Conservation (phyloP, 768 basidiomycete genomes). For the Pleurotus ostreatus region DNA sequence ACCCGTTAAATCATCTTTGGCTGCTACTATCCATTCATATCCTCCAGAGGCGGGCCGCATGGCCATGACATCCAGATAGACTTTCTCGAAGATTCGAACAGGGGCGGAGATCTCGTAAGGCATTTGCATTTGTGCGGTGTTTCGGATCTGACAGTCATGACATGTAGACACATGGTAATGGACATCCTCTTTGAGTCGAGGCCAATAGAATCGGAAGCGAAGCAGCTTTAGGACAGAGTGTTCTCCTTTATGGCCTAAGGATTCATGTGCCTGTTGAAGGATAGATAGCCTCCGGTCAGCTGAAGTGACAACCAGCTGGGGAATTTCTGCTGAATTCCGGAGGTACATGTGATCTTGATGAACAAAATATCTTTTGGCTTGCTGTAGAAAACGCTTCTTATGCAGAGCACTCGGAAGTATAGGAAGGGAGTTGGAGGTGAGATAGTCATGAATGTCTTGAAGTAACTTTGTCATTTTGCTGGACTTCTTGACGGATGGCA, state of each 20-base stretch:
- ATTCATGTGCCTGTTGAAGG: constrained; percentile 8
- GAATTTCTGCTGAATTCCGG: constrained; percentile 4
- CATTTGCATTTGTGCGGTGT: constrained; percentile 11
- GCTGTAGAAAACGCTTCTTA: neutral
- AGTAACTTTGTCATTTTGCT: neutral
- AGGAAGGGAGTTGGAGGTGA: neutral
- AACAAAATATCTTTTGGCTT: constrained; percentile 13
- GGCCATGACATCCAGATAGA: constrained; percentile 24
- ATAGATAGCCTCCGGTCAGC: constrained; percentile 2
- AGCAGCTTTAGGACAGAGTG: constrained; percentile 9
- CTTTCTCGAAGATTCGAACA: constrained; percentile 15
- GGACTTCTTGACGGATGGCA: neutral
- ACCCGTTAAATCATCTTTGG: constrained; percentile 25
- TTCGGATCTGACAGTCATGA: constrained; percentile 20
- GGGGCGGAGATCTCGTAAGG: constrained; percentile 12
- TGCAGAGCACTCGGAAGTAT: neutral
- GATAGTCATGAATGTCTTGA: neutral
- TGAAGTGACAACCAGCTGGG: constrained; percentile 14
- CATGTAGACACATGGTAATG: constrained; percentile 21
- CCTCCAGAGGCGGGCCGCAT: constrained; percentile 18
- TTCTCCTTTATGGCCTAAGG: constrained; percentile 6
- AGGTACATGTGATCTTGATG: constrained; percentile 11
- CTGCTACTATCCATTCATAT: constrained; percentile 20
- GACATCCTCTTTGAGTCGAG: constrained; percentile 16
- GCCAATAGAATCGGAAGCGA: constrained; percentile 22